Evolutionary conservation across 2,329 filamentous ascomycete genomes (phyloP), one percentile per base, ranked within the genome.

Genomic region (Seiridium unicorne): DNA sequence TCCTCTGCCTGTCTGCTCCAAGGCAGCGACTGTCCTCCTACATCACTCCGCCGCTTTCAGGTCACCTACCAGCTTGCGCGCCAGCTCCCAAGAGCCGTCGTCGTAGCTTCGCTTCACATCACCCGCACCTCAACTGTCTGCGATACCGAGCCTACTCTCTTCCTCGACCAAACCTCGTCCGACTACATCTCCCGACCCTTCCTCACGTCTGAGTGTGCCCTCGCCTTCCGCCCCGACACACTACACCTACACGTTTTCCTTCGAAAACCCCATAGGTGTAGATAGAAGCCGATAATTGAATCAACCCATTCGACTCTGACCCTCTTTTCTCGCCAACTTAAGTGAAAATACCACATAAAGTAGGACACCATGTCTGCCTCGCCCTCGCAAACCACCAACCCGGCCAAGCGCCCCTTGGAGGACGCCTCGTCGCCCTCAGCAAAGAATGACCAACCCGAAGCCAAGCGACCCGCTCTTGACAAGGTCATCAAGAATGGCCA

Each of bases 341-440:
- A 61, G 47, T 48, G 58, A 36, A 40, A 65, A 66, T 61, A 26
- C 18, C 18, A 60, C 61, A 67, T 64, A 62, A 70, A 65, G 55
- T 61, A 70, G 73, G 70, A 67, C 78, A 85, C 76, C 69, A 93
- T 93, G 90, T 93, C 90, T 79, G 84, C 89, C 64, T 92, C 86
- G 66, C 86, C 86, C 36, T 78, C 82, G 63, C 81, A 82, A 63
- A 86, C 86, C 55, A 89, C 88, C 61, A 87, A 91, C 72, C 89
- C 87, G 69, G 81, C 85, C 64, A 99, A 99, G 86, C 93, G 95
- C 72, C 95, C 95, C 63, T 87, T 99, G 66, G 95, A 99, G 82
- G 95, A 98, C 73, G 91, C 94, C 9, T 98, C 95, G 18, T 99
- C 95, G 8, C 95, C 95, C 42, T 96, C 93, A 38, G 91, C 91